phyloP scores from a whole-genome alignment of 2,329 filamentous ascomycete genomes.

The Alternaria ethzedia region DNA sequence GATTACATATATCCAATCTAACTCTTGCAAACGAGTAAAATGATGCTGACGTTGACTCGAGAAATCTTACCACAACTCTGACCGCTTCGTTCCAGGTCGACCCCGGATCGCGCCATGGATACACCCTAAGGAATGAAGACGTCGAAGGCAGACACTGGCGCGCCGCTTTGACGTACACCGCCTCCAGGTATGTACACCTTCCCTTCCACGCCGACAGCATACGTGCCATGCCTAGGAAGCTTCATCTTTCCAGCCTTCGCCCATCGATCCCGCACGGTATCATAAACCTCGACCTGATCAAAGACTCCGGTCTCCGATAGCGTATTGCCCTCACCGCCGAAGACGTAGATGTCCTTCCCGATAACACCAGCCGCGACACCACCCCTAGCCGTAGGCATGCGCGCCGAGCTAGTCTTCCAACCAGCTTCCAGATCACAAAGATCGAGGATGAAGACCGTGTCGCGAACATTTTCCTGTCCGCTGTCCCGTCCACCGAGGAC shows the following conservation, averaged over 20 bases:
- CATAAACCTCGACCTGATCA: constrained; percentile 28
- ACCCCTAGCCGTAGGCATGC: constrained; percentile 35
- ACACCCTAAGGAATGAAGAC: constrained; percentile 12
- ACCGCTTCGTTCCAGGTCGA: not conserved
- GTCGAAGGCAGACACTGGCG: constrained; percentile 24
- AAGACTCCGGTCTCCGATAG: constrained; percentile 23
- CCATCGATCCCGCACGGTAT: constrained; percentile 27
- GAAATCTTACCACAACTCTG: not conserved
- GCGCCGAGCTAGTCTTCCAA: constrained; percentile 21
- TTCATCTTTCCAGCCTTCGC: constrained; percentile 19
- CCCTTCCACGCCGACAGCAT: constrained; percentile 26
- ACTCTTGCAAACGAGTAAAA: not conserved
- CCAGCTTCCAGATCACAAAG: constrained; percentile 23
- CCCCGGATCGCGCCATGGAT: not conserved
- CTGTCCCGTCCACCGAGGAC: constrained; percentile 30
- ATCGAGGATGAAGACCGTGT: constrained; percentile 33
- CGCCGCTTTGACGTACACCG: constrained; percentile 21
- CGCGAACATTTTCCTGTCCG: constrained; percentile 20
- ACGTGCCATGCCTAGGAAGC: constrained; percentile 34
- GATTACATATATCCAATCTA: not conserved
- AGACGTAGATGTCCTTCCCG: constrained; percentile 30
- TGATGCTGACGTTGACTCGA: not conserved
- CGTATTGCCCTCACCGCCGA: constrained; percentile 36
- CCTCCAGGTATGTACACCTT: constrained; percentile 36
- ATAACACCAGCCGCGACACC: constrained; percentile 27